phyloP scores from a whole-genome alignment of 345 rosid species.

The Laguncularia racemosa region DNA sequence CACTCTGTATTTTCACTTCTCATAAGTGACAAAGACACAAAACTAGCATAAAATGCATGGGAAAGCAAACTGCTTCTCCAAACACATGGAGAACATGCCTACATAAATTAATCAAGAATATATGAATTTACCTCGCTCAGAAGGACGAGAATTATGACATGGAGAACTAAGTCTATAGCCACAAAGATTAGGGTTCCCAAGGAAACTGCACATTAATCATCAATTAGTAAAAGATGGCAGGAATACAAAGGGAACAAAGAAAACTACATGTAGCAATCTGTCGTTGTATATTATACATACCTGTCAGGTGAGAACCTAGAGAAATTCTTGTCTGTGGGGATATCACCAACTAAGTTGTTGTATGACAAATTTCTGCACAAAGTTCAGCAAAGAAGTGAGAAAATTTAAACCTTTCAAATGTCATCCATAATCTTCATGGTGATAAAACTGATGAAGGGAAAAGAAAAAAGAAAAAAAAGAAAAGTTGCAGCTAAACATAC shows the following conservation, averaged over 20 bases:
- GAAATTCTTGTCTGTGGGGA: slow-evolving; percentile 74
- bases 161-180: slow-evolving; percentile 68
- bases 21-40: too few relatives aligned
- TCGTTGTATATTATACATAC: slow-evolving; percentile 18
- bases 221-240: not conserved
- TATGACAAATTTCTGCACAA: slow-evolving; percentile 71
- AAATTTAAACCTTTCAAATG: not conserved
- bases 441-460: slow-evolving; percentile 1
- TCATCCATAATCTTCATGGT: too few relatives aligned
- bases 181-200: slow-evolving; percentile 78
- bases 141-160: slow-evolving; percentile 46
- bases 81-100: not conserved
- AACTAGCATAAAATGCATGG: too few relatives aligned
- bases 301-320: slow-evolving; percentile 70
- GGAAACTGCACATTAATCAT: slow-evolving; percentile 37
- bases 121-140: slow-evolving; percentile 57
- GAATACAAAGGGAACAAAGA: not conserved
- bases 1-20: too few relatives aligned
- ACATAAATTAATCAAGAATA: too few relatives aligned
- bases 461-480: too few relatives aligned
- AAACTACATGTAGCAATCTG: not conserved
- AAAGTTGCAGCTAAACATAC: slow-evolving; percentile 30
- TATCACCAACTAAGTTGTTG: slow-evolving; percentile 66
- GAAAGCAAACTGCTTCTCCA: not conserved
- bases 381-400: not conserved